phyloP scores from a whole-genome alignment of 2,329 filamentous ascomycete genomes.

The Thelonectria blattea region DNA sequence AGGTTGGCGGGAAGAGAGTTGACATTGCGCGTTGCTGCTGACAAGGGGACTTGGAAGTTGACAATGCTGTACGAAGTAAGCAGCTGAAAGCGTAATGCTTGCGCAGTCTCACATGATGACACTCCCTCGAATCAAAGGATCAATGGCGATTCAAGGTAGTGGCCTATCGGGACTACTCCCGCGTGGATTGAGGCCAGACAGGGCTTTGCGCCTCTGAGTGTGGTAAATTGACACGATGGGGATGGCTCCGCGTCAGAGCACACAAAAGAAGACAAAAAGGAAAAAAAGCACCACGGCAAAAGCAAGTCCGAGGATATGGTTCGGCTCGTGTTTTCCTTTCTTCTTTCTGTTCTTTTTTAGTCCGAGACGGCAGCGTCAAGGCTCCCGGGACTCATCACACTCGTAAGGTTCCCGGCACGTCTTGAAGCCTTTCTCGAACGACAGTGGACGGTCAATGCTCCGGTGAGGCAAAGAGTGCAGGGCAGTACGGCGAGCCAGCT shows the following conservation, averaged over 20 bases:
- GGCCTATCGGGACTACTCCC: conserved; percentile 36
- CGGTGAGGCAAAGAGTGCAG: conserved; percentile 25
- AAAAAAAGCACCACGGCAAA: conserved; percentile 19
- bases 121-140: conserved; percentile 22
- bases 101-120: conserved; percentile 24
- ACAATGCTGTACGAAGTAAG: conserved; percentile 6
- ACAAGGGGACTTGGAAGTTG: conserved; percentile 19
- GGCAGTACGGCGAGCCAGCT: conserved; percentile 27
- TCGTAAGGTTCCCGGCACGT: conserved; percentile 23
- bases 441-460: conserved; percentile 27
- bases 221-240: conserved; percentile 21
- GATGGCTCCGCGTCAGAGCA: conserved; percentile 23
- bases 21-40: conserved; percentile 22
- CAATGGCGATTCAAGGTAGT: conserved; percentile 11
- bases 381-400: conserved; percentile 24
- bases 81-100: conserved; percentile 20
- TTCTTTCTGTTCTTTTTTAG: conserved; percentile 9
- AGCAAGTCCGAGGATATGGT: conserved; percentile 23
- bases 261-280: not conserved
- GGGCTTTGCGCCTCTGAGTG: conserved; percentile 24
- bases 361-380: conserved; percentile 22
- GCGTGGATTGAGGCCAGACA: conserved; percentile 1
- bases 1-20: not conserved
- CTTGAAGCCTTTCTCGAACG: conserved; percentile 32
- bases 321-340: conserved; percentile 18